Conservation (phyloP, 179 eudicot species). For the Nepenthes alata region DNA sequence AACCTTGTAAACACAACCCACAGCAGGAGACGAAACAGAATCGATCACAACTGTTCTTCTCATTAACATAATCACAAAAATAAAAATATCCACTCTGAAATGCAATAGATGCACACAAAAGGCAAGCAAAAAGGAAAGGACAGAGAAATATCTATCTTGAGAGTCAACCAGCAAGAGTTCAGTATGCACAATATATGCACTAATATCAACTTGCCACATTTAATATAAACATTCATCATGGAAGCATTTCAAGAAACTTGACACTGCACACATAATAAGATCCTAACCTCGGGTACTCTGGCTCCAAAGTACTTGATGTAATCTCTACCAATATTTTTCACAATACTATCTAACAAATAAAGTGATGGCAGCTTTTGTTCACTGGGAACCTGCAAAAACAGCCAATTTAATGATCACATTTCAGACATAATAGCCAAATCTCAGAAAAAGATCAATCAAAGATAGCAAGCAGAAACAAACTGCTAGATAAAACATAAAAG, state of each 20-base stretch:
- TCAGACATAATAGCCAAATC: conserved; percentile 3
- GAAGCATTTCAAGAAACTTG: too few species aligned
- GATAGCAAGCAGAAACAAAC: background rate
- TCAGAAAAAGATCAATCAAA: background rate
- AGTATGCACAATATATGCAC: too few species aligned
- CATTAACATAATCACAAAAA: too few species aligned
- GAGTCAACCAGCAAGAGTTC: too few species aligned
- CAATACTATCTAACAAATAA: conserved; percentile 93
- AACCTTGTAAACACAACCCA: too few species aligned
- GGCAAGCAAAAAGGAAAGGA: background rate
- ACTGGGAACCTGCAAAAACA: conserved; percentile 71
- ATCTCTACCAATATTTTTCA: conserved; percentile 94
- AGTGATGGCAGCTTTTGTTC: conserved; percentile 97
- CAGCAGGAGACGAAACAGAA: too few species aligned
- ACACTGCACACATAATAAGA: conserved; percentile 1
- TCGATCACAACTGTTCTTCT: too few species aligned
- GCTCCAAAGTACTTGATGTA: conserved; percentile 80
- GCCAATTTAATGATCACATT: conserved; percentile 7
- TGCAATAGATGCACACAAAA: too few species aligned
- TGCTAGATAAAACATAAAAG: background rate
- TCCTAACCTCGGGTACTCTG: conserved; percentile 89
- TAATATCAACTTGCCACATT: too few species aligned
- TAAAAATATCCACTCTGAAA: too few species aligned
- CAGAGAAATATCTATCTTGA: too few species aligned
- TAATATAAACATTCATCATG: too few species aligned